A percentile compares a stretch with the other conserved stretches of the same genome.
Conservation (phyloP, 2,329 filamentous ascomycete species). For the Pseudogymnoascus sp. region DNA sequence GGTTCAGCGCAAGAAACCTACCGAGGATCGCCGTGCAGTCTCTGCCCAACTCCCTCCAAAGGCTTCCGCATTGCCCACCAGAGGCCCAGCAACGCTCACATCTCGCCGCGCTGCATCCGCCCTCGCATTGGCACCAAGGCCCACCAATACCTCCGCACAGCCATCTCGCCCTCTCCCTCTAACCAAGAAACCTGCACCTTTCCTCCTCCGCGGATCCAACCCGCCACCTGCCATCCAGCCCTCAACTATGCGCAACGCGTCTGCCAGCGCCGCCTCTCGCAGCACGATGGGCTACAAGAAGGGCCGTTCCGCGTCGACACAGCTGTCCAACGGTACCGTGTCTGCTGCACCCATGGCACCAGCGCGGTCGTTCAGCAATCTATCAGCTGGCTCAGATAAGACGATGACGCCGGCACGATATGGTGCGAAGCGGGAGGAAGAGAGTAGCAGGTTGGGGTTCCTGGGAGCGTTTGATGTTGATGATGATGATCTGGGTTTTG, state of each 20-base stretch:
- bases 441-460: conserved; percentile 41
- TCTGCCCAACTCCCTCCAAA: conserved; percentile 16
- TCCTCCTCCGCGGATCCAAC: not conserved
- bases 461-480: conserved; percentile 49
- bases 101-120: conserved; percentile 48
- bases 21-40: not conserved
- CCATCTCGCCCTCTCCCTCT: conserved; percentile 20
- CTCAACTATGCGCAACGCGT: conserved; percentile 47
- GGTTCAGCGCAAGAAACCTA: conserved; percentile 23
- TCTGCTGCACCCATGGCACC: not conserved
- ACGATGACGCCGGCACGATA: conserved; percentile 37
- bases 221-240: conserved; percentile 36
- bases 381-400: conserved; percentile 20
- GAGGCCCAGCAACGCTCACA: conserved; percentile 42
- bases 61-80: conserved; percentile 17
- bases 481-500: conserved; percentile 34
- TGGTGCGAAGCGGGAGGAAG: conserved; percentile 26
- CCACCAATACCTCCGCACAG: conserved; percentile 24
- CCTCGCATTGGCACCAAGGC: conserved; percentile 36
- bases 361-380: not conserved
- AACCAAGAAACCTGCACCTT: conserved; percentile 31
- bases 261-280: conserved; percentile 60
- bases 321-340: conserved; percentile 23
- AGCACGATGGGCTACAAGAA: conserved; percentile 81
- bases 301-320: conserved; percentile 50